Evolutionary conservation across 345 rosid species (phyloP).

Genomic region (Linum tenue): DNA sequence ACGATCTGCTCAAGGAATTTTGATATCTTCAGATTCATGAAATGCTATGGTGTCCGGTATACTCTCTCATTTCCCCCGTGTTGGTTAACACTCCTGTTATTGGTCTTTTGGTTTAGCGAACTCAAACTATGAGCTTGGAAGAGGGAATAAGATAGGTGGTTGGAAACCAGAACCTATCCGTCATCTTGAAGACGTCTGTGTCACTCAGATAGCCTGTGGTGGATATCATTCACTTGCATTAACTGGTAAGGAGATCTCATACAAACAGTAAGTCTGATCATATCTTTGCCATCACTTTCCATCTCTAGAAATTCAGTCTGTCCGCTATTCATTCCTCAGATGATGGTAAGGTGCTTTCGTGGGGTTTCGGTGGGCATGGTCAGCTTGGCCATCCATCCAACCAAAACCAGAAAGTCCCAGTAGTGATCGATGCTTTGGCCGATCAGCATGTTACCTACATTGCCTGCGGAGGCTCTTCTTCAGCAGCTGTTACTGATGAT

Average conservation of each 20-base stretch:
- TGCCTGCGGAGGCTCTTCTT: constrained; percentile 83
- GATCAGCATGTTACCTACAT: constrained; percentile 46
- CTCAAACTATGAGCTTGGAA: constrained; percentile 90
- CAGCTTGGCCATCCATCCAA: constrained; percentile 70
- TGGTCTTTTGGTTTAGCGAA: constrained; percentile 40
- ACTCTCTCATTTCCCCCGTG: background rate
- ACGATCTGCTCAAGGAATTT: background rate
- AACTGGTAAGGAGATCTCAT: constrained; percentile 40
- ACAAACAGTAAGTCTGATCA: background rate
- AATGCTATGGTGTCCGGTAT: background rate
- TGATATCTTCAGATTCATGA: background rate
- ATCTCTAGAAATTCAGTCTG: too few relatives aligned
- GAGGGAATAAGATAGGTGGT: constrained; percentile 71
- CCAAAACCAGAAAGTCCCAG: constrained; percentile 46
- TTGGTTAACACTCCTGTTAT: background rate
- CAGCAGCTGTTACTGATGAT: constrained; percentile 76
- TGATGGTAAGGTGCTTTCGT: constrained; percentile 76
- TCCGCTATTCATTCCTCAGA: constrained; percentile 29
- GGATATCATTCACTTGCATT: constrained; percentile 93
- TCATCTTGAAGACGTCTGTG: constrained; percentile 38
- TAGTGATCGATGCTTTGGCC: constrained; percentile 50
- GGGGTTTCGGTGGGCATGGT: constrained; percentile 96
- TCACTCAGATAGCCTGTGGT: constrained; percentile 71
- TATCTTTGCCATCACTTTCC: background rate
- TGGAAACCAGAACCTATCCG: constrained; percentile 80